Base-by-base conservation (phyloP, 2,329 filamentous ascomycete genomes). In the Colletotrichum chlorophyti region DNA sequence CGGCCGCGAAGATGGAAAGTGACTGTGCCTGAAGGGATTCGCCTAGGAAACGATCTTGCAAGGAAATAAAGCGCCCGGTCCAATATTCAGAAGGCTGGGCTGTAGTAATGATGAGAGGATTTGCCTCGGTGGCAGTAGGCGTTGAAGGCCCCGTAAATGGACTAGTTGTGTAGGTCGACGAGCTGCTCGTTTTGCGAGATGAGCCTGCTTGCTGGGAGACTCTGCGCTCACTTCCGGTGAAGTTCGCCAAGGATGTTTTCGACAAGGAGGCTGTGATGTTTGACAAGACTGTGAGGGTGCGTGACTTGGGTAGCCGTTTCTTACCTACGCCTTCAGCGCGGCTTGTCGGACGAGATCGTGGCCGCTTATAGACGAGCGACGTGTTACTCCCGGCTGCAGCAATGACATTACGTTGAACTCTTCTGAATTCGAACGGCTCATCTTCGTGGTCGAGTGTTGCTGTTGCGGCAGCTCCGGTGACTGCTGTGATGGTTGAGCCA, bases 41-140 rank as follows among this genome's bases (percentile, higher is more conserved):
- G 57, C 72, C 77, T 24, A 53, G 58, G 19, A 81, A 78, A n/a
- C 76, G 78, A 69, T 89, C 85, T 47, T 82, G 76, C 1, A 88
- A 70, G 2, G 83, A 72, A 47, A 79, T 72, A 66, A 88, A 87
- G 34, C 87, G 83, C 15, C 87, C 87, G 10, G 79, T 75, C 87
- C 87, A 90, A 69, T 87, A 89, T 3, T 75, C 69, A 2, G 79
- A 76, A 6, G 77, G 71, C 64, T 82, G 78, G 2, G 80, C 76
- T 0, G 67, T 71, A 47, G 68, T 67, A 12, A 85, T 69, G 3
- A 70, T 67, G 37, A 32, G 6, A 11, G 41, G 53, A 10, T 60
- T 60, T 11, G 23, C 10, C 17, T 58, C 41, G 23, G 41, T 15
- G 12, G 19, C 37, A 8, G 26, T 24, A 3, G 57, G 53, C 6